Base-by-base conservation (phyloP, 352 stramenopile genomes). In the Globisporangium abappressorium region DNA sequence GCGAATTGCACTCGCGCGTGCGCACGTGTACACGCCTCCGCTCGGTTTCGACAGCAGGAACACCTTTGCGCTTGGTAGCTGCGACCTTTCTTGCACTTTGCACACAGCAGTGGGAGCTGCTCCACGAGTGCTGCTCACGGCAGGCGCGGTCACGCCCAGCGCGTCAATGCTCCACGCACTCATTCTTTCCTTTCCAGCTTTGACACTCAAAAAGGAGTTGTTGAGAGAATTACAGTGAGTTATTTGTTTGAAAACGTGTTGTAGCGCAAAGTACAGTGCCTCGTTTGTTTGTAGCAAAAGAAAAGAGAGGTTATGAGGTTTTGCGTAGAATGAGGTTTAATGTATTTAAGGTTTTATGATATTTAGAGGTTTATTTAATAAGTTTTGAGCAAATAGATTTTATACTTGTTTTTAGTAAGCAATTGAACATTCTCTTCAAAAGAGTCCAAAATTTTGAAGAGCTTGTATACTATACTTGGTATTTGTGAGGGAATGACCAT, bases 21-120 rank as follows among this genome's bases (percentile, higher is more conserved):
- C 76, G 43, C 83, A 91, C 26, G 85, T 88, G 75, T 92, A 93
- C 53, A 90, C 76, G 54, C 85, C 85, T 7, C 57, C 26, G 15
- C 14, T 66, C 26, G 83, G 77, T 9, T 70, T 72, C 22, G 78
- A 73, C 43, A 81, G 56, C 38, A 93, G 65, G 55, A 92, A 90
- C 30, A 55, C 56, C 68, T 85, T 91, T 1, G 81, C 71, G 24
- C 66, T 80, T 22, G 58, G 12, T 7, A 59, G 30, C 15, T 63
- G 20, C 5, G 49, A 28, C 2, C 20, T 36, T n/a, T 46, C 60
- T 5, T 14, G 58, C 12, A 53, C 30, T 51, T 20, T 3, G 20
- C 20, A 7, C 5, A 1, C 2, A 46, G 5, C 5, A n/a, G 14
- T 15, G 9, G 51, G 0, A 3, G 1, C 11, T 26, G 24, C 24